These are phyloP conservation scores for Gyrodon lividus DNA, from an alignment of 768 basidiomycete species.

Conservation along the genomic window DNA sequence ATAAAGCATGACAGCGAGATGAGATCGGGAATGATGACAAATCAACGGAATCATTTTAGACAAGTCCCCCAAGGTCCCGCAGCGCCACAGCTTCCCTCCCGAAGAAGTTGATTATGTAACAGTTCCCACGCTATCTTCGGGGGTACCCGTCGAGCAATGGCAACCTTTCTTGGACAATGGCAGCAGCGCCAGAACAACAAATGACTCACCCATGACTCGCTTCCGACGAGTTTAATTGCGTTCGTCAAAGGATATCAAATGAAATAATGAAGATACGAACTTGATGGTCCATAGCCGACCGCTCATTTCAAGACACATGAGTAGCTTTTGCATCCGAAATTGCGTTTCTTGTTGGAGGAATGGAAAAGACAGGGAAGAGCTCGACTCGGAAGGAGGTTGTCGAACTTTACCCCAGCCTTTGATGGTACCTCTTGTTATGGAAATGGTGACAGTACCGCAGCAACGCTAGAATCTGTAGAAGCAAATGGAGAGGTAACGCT, in stretches of 20 bases:
- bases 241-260: conserved; percentile 6
- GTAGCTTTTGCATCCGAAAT: conserved; percentile 18
- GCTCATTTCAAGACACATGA: conserved; percentile 2
- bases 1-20: conserved; percentile 15
- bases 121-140: background rate
- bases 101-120: background rate
- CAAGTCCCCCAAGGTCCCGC: conserved; percentile 9
- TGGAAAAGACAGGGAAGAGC: conserved; percentile 5
- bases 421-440: conserved; percentile 7
- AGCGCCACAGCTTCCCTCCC: background rate
- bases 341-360: conserved; percentile 3
- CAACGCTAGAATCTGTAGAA: background rate
- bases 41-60: conserved; percentile 3
- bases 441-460: conserved; percentile 21
- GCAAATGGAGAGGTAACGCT: background rate
- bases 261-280: conserved; percentile 1
- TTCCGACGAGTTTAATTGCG: background rate
- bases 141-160: no score
- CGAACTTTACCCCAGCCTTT: conserved; percentile 3
- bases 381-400: background rate
- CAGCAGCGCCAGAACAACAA: background rate
- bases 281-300: background rate
- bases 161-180: background rate
- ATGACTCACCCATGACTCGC: conserved; percentile 4
- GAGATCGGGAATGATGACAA: conserved; percentile 32